These are phyloP conservation scores for Salvia rosmarinus DNA, from an alignment of 257 asterid genomes.

Conservation along the genomic window DNA sequence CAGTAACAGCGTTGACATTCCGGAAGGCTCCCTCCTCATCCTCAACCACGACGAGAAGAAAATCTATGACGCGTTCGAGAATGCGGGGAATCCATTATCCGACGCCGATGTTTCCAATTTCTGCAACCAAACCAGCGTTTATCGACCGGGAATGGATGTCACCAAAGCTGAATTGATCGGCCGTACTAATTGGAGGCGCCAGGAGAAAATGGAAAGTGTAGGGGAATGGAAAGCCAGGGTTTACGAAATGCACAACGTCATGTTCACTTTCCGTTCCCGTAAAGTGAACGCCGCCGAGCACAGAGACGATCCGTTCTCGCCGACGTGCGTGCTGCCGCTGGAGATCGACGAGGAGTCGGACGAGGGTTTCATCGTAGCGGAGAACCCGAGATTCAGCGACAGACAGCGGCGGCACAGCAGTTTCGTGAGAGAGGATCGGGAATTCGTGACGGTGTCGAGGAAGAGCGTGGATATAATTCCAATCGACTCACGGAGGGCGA, in stretches of 20 bases:
- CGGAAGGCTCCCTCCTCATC: slow-evolving; percentile 76
- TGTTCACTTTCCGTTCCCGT: slow-evolving; percentile 77
- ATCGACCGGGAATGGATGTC: slow-evolving; percentile 97
- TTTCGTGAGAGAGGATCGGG: slow-evolving; percentile 81
- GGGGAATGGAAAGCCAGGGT: slow-evolving; percentile 92
- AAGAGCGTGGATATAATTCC: slow-evolving; percentile 94
- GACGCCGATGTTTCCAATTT: slow-evolving; percentile 69
- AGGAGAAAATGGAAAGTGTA: slow-evolving; percentile 73
- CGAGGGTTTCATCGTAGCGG: slow-evolving; percentile 85
- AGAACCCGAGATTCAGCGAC: slow-evolving; percentile 85
- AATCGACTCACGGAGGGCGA: slow-evolving; percentile 45
- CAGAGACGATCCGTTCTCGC: slow-evolving; percentile 66
- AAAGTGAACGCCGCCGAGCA: slow-evolving; percentile 58
- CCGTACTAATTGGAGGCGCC: slow-evolving; percentile 91
- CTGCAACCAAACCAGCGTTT: slow-evolving; percentile 80
- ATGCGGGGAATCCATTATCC: slow-evolving; percentile 67
- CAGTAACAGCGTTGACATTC: slow-evolving; percentile 38
- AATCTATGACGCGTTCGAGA: slow-evolving; percentile 84
- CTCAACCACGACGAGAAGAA: slow-evolving; percentile 84
- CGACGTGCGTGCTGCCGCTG: slow-evolving; percentile 70
- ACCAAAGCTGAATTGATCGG: slow-evolving; percentile 75
- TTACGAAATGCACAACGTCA: slow-evolving; percentile 85
- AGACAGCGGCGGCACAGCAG: slow-evolving; percentile 80
- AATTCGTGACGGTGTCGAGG: slow-evolving; percentile 69
- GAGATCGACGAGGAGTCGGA: slow-evolving; percentile 87